These are phyloP conservation scores for Ambrosia hybrid DNA, from an alignment of 140 eudicot genomes.

Conservation along the genomic window DNA sequence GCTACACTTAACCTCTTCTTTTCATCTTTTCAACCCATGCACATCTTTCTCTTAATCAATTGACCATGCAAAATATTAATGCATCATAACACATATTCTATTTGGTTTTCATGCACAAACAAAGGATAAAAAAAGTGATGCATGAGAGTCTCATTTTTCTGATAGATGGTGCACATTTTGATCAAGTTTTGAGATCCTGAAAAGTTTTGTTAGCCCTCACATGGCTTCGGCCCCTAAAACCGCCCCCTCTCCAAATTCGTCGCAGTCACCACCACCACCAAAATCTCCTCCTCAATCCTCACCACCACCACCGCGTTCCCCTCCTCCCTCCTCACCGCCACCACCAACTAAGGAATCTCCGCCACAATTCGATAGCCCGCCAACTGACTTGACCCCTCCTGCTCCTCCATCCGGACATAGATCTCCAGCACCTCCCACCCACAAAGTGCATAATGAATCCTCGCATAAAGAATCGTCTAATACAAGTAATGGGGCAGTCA, in stretches of 20 bases:
- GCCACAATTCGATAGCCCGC: constrained; percentile 3
- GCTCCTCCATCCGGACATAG: constrained; percentile 18
- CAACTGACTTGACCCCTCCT: constrained; percentile 13
- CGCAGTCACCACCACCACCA: constrained; percentile 30
- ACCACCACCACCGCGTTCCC: constrained; percentile 18
- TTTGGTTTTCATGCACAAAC: background rate
- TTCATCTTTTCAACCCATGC: constrained; percentile 7
- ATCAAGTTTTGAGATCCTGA: constrained; percentile 20
- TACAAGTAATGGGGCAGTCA: constrained; percentile 12
- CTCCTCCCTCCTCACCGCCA: constrained; percentile 21
- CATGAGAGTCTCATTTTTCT: no score
- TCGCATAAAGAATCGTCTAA: constrained; percentile 12
- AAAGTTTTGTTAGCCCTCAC: constrained; percentile 3
- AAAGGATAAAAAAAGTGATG: background rate
- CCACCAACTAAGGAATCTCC: constrained; percentile 20
- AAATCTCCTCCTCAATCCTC: constrained; percentile 11
- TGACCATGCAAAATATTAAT: no score
- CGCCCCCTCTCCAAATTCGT: constrained; percentile 20
- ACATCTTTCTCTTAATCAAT: no score
- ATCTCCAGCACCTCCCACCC: constrained; percentile 28
- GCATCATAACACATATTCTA: background rate
- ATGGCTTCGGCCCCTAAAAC: constrained; percentile 30
- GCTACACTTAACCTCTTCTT: constrained; percentile 18
- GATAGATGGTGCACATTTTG: background rate
- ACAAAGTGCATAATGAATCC: constrained; percentile 16